Base-by-base conservation (phyloP, 305 asterid species). In the Solanum hybrid region DNA sequence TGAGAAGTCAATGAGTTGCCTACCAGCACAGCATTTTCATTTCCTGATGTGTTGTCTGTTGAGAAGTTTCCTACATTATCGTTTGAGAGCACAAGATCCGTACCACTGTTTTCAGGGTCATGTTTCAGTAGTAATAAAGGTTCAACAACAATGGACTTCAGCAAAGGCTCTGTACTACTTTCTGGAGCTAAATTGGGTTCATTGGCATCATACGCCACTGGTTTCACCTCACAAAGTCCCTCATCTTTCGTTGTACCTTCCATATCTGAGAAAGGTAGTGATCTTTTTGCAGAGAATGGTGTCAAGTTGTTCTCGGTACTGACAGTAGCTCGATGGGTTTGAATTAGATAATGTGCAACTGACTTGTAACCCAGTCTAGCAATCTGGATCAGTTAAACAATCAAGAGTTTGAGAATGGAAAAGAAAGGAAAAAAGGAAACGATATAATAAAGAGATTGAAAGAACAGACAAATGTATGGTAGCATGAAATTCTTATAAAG, bases 301-400 rank as follows among this genome's bases (percentile, higher is more conserved):
- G 82, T 15, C 12, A 22, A 17, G 85, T 38, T 87, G 42, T 87
- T 87, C 88, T 91, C 96, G 9, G 92, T 89, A 88, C 88, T 94
- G 22, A 92, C 37, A 38, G 90, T 78, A 87, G 91, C 86, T 17
- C 93, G 93, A 9, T 94, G 94, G 56, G 98, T 95, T 94, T 97
- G 98, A 92, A 97, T 92, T 92, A 97, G 99, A 92, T 95, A 97
- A 92, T 97, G 99, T 29, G 99, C 99, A 85, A 95, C 99, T 35
- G 99, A 97, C 90, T 95, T 96, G 90, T 93, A 97, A 42, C 99
- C 99, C 81, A 97, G 93, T 35, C 90, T 88, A 35, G 96, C 90
- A 82, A 95, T 91, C 99, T 97, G 92, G 66, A 71, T 85, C 35
- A 88, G 13, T 69, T 38, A 37, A 88, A 79, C 38, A 31, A 73